Evolutionary conservation across 1,284 basidiomycete species (phyloP).

Genomic region (Trichosporon sp.): DNA sequence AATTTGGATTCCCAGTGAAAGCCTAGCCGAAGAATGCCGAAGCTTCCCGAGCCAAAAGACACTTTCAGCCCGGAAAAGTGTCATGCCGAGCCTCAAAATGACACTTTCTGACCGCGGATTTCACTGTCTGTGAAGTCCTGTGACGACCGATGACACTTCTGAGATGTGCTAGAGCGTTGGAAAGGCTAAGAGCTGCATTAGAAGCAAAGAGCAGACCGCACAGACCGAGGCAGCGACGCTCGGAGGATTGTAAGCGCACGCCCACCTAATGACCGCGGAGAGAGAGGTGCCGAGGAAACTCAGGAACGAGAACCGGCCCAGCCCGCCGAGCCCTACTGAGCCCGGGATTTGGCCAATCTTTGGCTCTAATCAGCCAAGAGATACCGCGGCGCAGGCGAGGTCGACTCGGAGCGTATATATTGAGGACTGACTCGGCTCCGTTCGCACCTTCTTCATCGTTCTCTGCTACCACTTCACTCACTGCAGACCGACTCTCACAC

Average conservation of each 20-base stretch:
- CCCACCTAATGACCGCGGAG: neutral
- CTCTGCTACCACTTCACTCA: neutral
- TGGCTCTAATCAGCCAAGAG: neutral
- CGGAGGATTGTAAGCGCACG: neutral
- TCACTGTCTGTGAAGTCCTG: neutral
- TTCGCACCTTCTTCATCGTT: neutral
- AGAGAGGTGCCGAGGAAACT: neutral
- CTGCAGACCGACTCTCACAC: neutral
- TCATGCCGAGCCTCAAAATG: neutral
- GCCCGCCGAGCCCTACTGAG: too few relatives aligned
- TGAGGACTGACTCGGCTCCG: neutral
- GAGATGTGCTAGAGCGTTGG: too few relatives aligned
- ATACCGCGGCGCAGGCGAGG: neutral
- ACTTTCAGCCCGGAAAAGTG: neutral
- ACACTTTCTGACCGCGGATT: neutral
- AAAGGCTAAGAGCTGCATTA: too few relatives aligned
- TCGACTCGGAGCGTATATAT: neutral
- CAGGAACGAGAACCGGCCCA: neutral
- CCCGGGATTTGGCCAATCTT: neutral
- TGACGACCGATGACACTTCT: too few relatives aligned
- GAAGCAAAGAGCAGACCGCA: too few relatives aligned
- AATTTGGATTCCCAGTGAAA: neutral
- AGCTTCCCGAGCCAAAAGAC: neutral
- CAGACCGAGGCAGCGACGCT: neutral
- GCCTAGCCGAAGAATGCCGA: slow-evolving; percentile 1